Evolutionary conservation across 768 basidiomycete genomes (phyloP).

Genomic region (Coprinopsis cinerea): DNA sequence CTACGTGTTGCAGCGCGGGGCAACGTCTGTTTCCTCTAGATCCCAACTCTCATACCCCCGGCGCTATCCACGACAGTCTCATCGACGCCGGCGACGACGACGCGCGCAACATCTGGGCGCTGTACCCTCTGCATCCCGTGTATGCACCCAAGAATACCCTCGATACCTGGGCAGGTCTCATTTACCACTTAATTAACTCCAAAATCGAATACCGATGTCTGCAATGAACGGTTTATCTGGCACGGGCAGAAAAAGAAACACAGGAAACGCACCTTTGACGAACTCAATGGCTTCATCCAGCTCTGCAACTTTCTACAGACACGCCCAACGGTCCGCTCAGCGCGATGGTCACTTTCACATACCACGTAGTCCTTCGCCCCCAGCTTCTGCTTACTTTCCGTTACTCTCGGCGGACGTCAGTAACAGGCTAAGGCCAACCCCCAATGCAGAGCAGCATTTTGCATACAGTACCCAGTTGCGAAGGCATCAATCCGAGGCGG

Average conservation of each 20-base stretch:
- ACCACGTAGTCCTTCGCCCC: conserved; percentile 52
- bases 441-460: conserved; percentile 69
- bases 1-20: conserved; percentile 1
- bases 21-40: no score
- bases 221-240: conserved; percentile 28
- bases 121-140: background rate
- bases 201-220: conserved; percentile 2
- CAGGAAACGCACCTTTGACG: conserved; percentile 26
- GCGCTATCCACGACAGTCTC: background rate
- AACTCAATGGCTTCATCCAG: conserved; percentile 30
- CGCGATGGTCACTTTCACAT: conserved; percentile 15
- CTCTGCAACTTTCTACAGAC: conserved; percentile 28
- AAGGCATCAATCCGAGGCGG: conserved; percentile 51
- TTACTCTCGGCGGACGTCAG: conserved; percentile 43
- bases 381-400: conserved; percentile 78
- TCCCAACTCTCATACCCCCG: background rate
- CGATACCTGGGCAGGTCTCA: conserved; percentile 9
- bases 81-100: background rate
- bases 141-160: background rate
- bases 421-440: conserved; percentile 48
- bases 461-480: conserved; percentile 79
- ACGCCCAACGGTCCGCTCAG: conserved; percentile 20
- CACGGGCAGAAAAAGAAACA: conserved; percentile 37
- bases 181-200: background rate
- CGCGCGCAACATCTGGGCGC: background rate